phyloP scores from a whole-genome alignment of 768 basidiomycete species.

The Gloeostereum incarnatum region DNA sequence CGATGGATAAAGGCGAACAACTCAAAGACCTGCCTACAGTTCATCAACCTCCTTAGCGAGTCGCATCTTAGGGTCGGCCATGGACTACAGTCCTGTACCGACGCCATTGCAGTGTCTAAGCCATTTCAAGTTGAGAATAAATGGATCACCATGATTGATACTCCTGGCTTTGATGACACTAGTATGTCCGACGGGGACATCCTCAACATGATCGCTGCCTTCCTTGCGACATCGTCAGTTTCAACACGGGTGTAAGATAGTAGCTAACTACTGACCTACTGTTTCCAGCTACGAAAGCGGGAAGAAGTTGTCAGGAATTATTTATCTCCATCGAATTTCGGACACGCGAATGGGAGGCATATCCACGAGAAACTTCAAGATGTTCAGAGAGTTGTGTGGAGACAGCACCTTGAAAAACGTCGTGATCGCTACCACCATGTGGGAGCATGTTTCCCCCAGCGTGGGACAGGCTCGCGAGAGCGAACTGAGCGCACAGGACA shows the following conservation, averaged over 20 bases:
- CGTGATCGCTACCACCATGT: constrained; percentile 46
- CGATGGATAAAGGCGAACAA: too few relatives aligned
- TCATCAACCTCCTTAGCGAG: too few relatives aligned
- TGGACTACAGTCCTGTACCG: too few relatives aligned
- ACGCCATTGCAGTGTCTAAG: too few relatives aligned
- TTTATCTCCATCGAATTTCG: constrained; percentile 46
- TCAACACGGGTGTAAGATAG: too few relatives aligned
- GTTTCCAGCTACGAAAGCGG: constrained; percentile 8
- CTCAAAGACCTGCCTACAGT: too few relatives aligned
- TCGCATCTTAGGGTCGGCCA: too few relatives aligned
- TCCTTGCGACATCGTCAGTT: background rate
- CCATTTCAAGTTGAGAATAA: too few relatives aligned
- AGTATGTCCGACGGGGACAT: constrained; percentile 14
- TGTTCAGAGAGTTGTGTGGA: constrained; percentile 47
- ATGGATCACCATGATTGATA: constrained; percentile 3
- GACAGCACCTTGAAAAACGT: constrained; percentile 38
- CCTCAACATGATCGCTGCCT: constrained; percentile 17
- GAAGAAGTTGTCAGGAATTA: constrained; percentile 26
- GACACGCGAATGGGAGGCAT: constrained; percentile 42
- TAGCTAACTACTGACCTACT: too few relatives aligned
- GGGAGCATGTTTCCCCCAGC: constrained; percentile 30
- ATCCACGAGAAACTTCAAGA: constrained; percentile 38
- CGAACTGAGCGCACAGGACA: constrained; percentile 30
- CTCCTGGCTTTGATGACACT: constrained; percentile 6
- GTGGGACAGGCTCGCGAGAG: constrained; percentile 33